Conservation (phyloP, 345 rosid species). For the Euphorbia peplus region DNA sequence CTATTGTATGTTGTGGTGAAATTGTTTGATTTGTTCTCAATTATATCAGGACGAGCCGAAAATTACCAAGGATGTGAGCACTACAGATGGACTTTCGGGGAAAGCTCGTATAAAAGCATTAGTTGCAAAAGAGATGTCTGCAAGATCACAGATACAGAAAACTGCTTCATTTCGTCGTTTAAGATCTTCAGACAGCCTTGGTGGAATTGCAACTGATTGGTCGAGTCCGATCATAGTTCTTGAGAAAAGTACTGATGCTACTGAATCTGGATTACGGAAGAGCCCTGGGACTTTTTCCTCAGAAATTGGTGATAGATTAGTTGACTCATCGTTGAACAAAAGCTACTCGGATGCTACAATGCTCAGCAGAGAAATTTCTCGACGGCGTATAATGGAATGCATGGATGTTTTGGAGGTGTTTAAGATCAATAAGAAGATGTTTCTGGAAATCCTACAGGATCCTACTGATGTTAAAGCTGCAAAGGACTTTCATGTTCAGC, state of each 20-base stretch:
- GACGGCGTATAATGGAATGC: slow-evolving; percentile 46
- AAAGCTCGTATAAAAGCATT: slow-evolving; percentile 19
- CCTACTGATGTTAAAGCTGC: slow-evolving; percentile 32
- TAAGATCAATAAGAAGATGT: slow-evolving; percentile 50
- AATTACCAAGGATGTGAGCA: slow-evolving; percentile 3
- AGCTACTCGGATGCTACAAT: slow-evolving; percentile 18
- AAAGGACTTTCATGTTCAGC: slow-evolving; percentile 33
- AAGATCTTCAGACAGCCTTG: slow-evolving; percentile 24
- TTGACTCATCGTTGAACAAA: slow-evolving; percentile 10
- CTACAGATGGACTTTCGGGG: slow-evolving; percentile 11
- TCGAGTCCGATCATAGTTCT: slow-evolving; percentile 44
- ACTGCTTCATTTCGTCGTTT: slow-evolving; percentile 24
- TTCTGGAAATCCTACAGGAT: slow-evolving; percentile 46
- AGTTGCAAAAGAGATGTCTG: slow-evolving; percentile 28
- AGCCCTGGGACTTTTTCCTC: not conserved
- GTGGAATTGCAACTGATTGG: slow-evolving; percentile 25
- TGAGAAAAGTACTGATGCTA: slow-evolving; percentile 24
- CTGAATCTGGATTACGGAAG: slow-evolving; percentile 10
- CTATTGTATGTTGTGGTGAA: not conserved
- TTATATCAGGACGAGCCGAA: slow-evolving; percentile 21
- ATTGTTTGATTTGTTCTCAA: slow-evolving; percentile 1
- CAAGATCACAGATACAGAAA: slow-evolving; percentile 22
- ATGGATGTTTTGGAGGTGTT: slow-evolving; percentile 57
- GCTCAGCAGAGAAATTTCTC: slow-evolving; percentile 20
- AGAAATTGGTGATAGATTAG: slow-evolving; percentile 8